Evolutionary conservation across 495 filamentous ascomycete genomes (phyloP).

Genomic region (Podospora pseudoanserina): DNA sequence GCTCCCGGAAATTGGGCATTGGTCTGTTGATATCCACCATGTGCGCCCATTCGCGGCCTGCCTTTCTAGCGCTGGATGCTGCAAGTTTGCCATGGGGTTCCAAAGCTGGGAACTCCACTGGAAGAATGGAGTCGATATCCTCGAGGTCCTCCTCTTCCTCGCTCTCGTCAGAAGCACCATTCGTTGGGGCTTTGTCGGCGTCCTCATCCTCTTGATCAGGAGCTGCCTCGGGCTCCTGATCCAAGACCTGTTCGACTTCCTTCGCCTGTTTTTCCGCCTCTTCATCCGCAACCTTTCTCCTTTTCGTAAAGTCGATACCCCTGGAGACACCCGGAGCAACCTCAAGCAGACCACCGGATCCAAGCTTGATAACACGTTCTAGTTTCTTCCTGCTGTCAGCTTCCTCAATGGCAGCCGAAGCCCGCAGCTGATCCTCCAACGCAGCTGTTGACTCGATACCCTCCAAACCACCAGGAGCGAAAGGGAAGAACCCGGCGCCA

Average conservation of each 20-base stretch:
- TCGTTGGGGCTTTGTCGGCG: slow-evolving; percentile 25
- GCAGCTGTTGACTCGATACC: slow-evolving; percentile 77
- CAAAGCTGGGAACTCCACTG: slow-evolving; percentile 87
- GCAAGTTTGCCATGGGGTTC: slow-evolving; percentile 79
- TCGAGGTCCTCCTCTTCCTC: slow-evolving; percentile 55
- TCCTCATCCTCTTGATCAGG: slow-evolving; percentile 41
- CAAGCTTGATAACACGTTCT: slow-evolving; percentile 78
- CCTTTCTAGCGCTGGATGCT: slow-evolving; percentile 63
- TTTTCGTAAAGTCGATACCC: slow-evolving; percentile 70
- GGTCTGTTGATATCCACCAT: slow-evolving; percentile 92
- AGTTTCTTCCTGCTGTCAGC: slow-evolving; percentile 52
- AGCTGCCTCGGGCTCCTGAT: slow-evolving; percentile 61
- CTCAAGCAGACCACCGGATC: slow-evolving; percentile 75
- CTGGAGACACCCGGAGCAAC: slow-evolving; percentile 77
- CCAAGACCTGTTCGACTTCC: slow-evolving; percentile 70
- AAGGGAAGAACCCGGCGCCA: slow-evolving; percentile 92
- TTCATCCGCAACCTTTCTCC: slow-evolving; percentile 52
- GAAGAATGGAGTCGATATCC: slow-evolving; percentile 86
- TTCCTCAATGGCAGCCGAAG: slow-evolving; percentile 27
- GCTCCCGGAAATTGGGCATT: slow-evolving; percentile 83
- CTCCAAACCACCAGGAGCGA: slow-evolving; percentile 88
- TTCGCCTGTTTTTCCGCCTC: slow-evolving; percentile 51
- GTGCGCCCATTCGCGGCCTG: slow-evolving; percentile 90
- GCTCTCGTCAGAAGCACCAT: slow-evolving; percentile 36
- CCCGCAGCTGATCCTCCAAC: slow-evolving; percentile 60